phyloP scores from a whole-genome alignment of 2,329 filamentous ascomycete species.

The Colletotrichum lindemuthianum region DNA sequence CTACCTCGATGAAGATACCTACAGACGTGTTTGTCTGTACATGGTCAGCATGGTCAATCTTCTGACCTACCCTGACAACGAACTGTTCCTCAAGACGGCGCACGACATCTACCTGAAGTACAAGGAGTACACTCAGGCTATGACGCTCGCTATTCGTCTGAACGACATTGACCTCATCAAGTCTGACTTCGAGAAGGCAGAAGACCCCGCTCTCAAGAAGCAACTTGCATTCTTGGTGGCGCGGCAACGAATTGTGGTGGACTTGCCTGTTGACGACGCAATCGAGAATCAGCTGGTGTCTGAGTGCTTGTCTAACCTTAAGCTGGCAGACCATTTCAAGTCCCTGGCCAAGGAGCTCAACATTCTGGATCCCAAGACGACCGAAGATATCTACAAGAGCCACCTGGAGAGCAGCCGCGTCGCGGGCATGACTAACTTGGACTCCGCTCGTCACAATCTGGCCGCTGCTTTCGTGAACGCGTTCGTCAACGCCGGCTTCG shows the following conservation, averaged over 20 bases:
- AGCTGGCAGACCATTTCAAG: conserved; percentile 92
- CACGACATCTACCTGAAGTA: conserved; percentile 95
- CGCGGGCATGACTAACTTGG: conserved; percentile 90
- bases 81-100: conserved; percentile 91
- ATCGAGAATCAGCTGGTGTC: conserved; percentile 77
- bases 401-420: conserved; percentile 96
- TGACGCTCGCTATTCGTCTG: conserved; percentile 91
- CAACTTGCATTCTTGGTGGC: conserved; percentile 95
- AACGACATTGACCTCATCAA: conserved; percentile 88
- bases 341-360: conserved; percentile 94
- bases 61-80: conserved; percentile 96
- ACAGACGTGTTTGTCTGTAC: conserved; percentile 91
- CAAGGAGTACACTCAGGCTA: conserved; percentile 91
- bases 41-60: conserved; percentile 99
- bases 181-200: conserved; percentile 81
- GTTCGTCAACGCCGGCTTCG: conserved; percentile 95
- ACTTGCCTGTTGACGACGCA: conserved; percentile 64
- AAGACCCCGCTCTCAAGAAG: conserved; percentile 85
- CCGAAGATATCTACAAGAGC: conserved; percentile 99
- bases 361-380: conserved; percentile 94
- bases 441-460: conserved; percentile 95
- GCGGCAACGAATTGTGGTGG: conserved; percentile 87
- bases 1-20: conserved; percentile 94
- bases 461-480: conserved; percentile 96
- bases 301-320: conserved; percentile 88